These are phyloP conservation scores for Candida smagusa DNA, from an alignment of 1,139 yeast species.

Conservation along the genomic window DNA sequence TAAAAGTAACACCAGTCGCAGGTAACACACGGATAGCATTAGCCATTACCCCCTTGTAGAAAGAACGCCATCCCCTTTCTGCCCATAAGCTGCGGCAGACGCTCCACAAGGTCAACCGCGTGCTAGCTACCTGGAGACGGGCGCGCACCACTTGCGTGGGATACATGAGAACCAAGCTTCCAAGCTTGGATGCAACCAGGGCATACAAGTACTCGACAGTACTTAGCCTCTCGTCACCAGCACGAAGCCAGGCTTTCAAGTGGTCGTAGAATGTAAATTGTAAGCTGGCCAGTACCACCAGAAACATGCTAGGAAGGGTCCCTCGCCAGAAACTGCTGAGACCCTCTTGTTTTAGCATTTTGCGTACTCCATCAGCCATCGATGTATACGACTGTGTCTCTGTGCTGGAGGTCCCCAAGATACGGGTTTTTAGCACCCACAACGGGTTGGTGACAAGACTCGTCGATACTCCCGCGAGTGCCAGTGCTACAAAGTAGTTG, in stretches of 20 bases:
- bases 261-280: conserved; percentile 86
- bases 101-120: conserved; percentile 15
- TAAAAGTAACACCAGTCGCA: conserved; percentile 69
- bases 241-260: conserved; percentile 41
- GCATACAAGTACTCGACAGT: conserved; percentile 58
- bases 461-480: conserved; percentile 70
- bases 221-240: conserved; percentile 13
- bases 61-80: conserved; percentile 54
- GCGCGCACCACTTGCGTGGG: conserved; percentile 85
- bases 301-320: conserved; percentile 72
- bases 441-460: conserved; percentile 83
- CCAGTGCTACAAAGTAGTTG: conserved; percentile 35
- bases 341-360: conserved; percentile 63
- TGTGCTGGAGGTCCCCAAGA: conserved; percentile 56
- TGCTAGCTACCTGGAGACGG: conserved; percentile 39
- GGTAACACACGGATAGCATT: conserved; percentile 66
- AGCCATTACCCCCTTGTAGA: conserved; percentile 72
- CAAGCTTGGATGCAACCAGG: conserved; percentile 66
- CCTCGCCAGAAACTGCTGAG: conserved; percentile 77
- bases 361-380: conserved; percentile 49
- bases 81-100: conserved; percentile 30
- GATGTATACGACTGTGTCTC: conserved; percentile 55
- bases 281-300: conserved; percentile 84
- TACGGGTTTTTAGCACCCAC: conserved; percentile 89
- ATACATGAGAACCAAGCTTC: conserved; percentile 68